Conservation (phyloP, 192 early-diverging fungal genomes). For the Pecoramyces ruminantium region DNA sequence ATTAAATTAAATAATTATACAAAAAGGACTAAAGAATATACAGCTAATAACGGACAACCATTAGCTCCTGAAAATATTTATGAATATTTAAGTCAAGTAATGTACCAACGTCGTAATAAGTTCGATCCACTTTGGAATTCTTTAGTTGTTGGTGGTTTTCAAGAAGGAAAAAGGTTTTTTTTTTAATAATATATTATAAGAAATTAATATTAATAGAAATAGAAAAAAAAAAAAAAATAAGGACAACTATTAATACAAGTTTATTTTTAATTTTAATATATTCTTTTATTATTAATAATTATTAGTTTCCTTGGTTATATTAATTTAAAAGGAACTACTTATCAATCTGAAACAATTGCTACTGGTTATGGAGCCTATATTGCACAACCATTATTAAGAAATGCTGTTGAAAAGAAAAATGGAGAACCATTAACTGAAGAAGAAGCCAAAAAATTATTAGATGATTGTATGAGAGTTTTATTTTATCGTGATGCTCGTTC, state of each 20-base stretch:
- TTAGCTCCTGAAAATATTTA: conserved; percentile 74
- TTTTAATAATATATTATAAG: no score
- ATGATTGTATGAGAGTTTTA: conserved; percentile 81
- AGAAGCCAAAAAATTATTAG: conserved; percentile 66
- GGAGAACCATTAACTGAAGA: conserved; percentile 67
- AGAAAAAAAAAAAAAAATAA: no score
- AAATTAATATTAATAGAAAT: no score
- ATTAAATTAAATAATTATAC: not conserved
- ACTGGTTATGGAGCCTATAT: conserved; percentile 87
- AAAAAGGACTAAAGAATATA: conserved; percentile 65
- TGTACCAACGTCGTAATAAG: conserved; percentile 80
- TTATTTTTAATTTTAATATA: no score
- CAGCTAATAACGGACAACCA: conserved; percentile 74
- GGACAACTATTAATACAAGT: no score
- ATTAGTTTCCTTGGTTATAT: conserved; percentile 75
- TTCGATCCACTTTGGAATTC: conserved; percentile 93
- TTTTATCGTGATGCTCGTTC: conserved; percentile 88
- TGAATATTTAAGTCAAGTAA: conserved; percentile 74
- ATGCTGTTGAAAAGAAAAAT: conserved; percentile 70
- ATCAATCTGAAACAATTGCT: conserved; percentile 72
- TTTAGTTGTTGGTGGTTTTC: conserved; percentile 72
- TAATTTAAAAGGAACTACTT: conserved; percentile 86
- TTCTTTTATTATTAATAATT: conserved; percentile 6
- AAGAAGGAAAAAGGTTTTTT: conserved; percentile 60
- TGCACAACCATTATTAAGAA: conserved; percentile 82